phyloP scores from a whole-genome alignment of 345 rosid species.

The Populus nigra region DNA sequence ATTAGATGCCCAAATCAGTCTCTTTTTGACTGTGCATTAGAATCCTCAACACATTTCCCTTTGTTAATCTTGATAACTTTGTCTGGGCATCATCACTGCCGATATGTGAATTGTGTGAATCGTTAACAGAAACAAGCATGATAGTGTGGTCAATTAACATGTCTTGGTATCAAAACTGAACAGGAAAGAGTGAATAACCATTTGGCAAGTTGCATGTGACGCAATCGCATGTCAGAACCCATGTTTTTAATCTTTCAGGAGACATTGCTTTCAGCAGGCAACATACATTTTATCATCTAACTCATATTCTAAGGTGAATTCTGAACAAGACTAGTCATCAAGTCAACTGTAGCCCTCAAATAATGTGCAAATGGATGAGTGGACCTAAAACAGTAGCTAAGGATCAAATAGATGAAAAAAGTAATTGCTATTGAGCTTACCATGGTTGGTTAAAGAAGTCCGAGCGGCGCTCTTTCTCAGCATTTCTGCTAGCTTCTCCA shows the following conservation, averaged over 20 bases:
- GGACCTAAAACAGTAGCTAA: background rate
- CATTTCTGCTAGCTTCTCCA: constrained; percentile 83
- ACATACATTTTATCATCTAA: background rate
- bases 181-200: background rate
- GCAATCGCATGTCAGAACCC: background rate
- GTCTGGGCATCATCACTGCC: background rate
- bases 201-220: background rate
- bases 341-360: background rate
- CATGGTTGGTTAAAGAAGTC: constrained; percentile 97
- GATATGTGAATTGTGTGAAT: background rate
- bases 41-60: background rate
- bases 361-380: background rate
- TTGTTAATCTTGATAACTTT: background rate
- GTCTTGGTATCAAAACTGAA: background rate
- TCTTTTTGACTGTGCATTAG: background rate
- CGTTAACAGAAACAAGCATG: background rate
- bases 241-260: background rate
- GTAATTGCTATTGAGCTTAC: constrained; percentile 37
- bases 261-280: background rate
- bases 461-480: constrained; percentile 80
- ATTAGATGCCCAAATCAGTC: background rate
- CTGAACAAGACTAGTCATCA: background rate
- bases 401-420: background rate
- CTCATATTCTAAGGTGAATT: background rate
- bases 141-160: background rate